These are phyloP conservation scores for Capronia americana DNA, from an alignment of 2,329 filamentous ascomycete species.

Conservation along the genomic window DNA sequence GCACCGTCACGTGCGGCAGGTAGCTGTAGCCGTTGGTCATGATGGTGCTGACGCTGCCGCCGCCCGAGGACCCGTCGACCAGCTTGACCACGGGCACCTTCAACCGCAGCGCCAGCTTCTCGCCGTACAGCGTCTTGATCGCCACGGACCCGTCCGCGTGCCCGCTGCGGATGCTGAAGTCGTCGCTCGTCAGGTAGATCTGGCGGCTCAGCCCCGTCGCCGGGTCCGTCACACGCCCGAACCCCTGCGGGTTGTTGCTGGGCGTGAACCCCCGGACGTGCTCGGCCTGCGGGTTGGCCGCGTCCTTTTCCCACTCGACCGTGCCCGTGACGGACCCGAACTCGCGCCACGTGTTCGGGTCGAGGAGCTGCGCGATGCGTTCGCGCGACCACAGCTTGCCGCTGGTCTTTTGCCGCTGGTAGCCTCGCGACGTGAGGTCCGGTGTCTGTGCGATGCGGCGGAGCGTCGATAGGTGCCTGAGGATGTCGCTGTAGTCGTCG, in stretches of 20 bases:
- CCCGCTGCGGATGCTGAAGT: slow-evolving; percentile 67
- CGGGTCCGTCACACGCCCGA: slow-evolving; percentile 53
- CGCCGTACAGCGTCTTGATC: slow-evolving; percentile 65
- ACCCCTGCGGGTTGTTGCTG: slow-evolving; percentile 68
- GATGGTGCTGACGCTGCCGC: slow-evolving; percentile 51
- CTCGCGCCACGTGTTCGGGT: slow-evolving; percentile 62
- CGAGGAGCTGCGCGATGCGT: slow-evolving; percentile 63
- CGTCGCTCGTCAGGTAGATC: slow-evolving; percentile 68
- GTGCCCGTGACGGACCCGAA: slow-evolving; percentile 67
- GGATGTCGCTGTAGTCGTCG: slow-evolving; percentile 68
- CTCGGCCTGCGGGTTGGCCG: slow-evolving; percentile 51
- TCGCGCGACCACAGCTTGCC: slow-evolving; percentile 72
- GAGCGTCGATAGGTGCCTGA: slow-evolving; percentile 60
- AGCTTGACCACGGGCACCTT: slow-evolving; percentile 70
- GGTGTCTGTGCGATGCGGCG: slow-evolving; percentile 62
- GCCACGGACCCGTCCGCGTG: slow-evolving; percentile 67
- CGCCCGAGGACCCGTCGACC: slow-evolving; percentile 68
- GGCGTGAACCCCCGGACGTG: slow-evolving; percentile 61
- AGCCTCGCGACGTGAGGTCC: slow-evolving; percentile 61
- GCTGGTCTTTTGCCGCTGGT: slow-evolving; percentile 66
- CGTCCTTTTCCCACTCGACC: slow-evolving; percentile 59
- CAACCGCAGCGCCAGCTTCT: slow-evolving; percentile 67
- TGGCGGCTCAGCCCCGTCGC: slow-evolving; percentile 52
- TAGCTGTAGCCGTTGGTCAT: slow-evolving; percentile 61
- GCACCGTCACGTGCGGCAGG: slow-evolving; percentile 63